Evolutionary conservation across 805 yeast genomes (phyloP).

Genomic region (Lachancea waltii): DNA sequence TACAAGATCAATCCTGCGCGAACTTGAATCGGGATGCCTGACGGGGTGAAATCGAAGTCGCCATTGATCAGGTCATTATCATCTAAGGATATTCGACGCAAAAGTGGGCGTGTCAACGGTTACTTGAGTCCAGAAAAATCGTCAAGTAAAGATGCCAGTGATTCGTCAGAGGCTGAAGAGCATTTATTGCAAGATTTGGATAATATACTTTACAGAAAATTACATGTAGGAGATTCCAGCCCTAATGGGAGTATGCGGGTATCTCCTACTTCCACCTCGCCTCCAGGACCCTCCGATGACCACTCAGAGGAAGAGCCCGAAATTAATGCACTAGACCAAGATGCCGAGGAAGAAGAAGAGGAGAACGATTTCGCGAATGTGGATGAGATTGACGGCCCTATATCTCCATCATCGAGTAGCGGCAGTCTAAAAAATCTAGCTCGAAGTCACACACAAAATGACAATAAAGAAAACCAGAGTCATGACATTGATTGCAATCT

Average conservation of each 20-base stretch:
- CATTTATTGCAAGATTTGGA: constrained; percentile 23
- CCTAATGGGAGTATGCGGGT: constrained; percentile 4
- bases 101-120: constrained; percentile 3
- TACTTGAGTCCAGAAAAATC: constrained; percentile 1
- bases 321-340: constrained; percentile 11
- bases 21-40: constrained; percentile 9
- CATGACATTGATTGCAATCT: constrained; percentile 26
- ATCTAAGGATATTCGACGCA: constrained; percentile 10
- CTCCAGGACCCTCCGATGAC: constrained; percentile 16
- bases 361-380: constrained; percentile 31
- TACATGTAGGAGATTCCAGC: constrained; percentile 16
- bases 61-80: constrained; percentile 11
- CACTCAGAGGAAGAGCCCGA: constrained; percentile 31
- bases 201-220: constrained; percentile 19
- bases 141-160: constrained; percentile 2
- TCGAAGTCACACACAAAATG: constrained; percentile 7
- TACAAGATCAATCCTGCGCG: not conserved
- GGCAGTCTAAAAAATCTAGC: constrained; percentile 10
- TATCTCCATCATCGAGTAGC: constrained; percentile 16
- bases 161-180: constrained; percentile 9
- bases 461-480: constrained; percentile 1
- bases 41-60: constrained; percentile 7
- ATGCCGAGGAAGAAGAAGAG: constrained; percentile 24
- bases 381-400: constrained; percentile 34
- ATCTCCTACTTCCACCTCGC: constrained; percentile 5